These are phyloP conservation scores for Aspergillus pseudonomiae DNA, from an alignment of 2,329 filamentous ascomycete genomes.

Conservation along the genomic window DNA sequence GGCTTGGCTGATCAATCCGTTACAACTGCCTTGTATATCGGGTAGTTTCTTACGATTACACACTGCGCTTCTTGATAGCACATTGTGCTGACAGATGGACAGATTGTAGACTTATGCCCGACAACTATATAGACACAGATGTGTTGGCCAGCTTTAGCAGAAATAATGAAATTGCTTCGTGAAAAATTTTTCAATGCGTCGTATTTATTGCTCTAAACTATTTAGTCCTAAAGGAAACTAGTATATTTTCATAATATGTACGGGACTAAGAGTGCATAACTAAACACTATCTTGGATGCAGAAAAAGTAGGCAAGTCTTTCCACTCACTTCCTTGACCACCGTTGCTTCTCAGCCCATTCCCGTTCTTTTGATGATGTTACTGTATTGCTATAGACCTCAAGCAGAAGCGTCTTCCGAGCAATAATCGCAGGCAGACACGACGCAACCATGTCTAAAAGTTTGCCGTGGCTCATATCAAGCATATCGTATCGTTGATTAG, in stretches of 20 bases:
- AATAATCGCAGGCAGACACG: neutral
- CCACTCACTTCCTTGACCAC: neutral
- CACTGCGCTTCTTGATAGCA: constrained; percentile 6
- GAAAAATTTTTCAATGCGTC: neutral
- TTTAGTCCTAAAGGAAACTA: neutral
- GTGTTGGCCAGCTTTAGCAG: neutral
- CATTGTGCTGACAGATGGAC: constrained; percentile 12
- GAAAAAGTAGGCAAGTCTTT: neutral
- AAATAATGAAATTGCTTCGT: neutral
- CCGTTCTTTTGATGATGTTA: neutral
- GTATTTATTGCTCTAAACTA: neutral
- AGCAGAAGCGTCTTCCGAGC: neutral
- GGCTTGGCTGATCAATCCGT: constrained; percentile 42
- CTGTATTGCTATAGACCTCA: neutral
- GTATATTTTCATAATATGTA: constrained; percentile 1
- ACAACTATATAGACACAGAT: neutral
- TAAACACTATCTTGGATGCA: neutral
- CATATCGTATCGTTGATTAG: constrained; percentile 4
- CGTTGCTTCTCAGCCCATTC: neutral
- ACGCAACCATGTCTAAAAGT: neutral
- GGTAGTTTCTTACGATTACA: constrained; percentile 8
- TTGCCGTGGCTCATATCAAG: constrained; percentile 5
- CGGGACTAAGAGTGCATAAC: neutral
- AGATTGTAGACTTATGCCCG: neutral
- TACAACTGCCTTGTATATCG: constrained; percentile 1